phyloP scores from a whole-genome alignment of 371 early-diverging fungal genomes.

The Rhizopus arrhizus region DNA sequence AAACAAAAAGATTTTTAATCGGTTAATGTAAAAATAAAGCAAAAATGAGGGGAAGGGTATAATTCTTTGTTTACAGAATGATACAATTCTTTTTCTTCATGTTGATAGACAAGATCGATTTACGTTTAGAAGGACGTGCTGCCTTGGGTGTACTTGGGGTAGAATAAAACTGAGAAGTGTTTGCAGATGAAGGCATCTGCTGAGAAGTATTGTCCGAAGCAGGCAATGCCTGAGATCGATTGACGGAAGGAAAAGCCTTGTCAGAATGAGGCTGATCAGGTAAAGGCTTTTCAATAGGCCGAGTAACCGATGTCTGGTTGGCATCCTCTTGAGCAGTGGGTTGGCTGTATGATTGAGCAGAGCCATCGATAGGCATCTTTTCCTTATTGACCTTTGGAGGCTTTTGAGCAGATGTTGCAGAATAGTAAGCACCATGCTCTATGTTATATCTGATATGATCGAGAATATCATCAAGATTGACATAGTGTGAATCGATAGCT shows the following conservation, averaged over 20 bases:
- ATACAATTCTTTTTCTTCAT: slow-evolving; percentile 1
- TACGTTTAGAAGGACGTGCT: not conserved
- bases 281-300: too few species aligned
- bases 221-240: not conserved
- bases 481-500: not conserved
- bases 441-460: slow-evolving; percentile 9
- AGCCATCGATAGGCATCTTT: too few species aligned
- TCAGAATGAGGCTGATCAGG: not conserved
- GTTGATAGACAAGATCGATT: not conserved
- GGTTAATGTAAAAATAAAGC: too few species aligned
- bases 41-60: too few species aligned
- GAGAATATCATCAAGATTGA: not conserved
- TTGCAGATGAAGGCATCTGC: not conserved
- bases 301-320: too few species aligned
- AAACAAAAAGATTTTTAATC: too few species aligned
- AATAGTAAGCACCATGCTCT: slow-evolving; percentile 3
- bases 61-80: not conserved
- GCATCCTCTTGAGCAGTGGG: too few species aligned
- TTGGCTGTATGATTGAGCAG: too few species aligned
- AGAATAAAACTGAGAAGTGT: not conserved
- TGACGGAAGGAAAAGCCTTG: too few species aligned
- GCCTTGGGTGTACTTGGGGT: not conserved
- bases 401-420: not conserved
- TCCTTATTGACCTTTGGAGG: not conserved
- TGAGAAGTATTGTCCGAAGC: not conserved